Conservation (phyloP, 2,329 filamentous ascomycete species). For the Dryadomyces sulphureus region DNA sequence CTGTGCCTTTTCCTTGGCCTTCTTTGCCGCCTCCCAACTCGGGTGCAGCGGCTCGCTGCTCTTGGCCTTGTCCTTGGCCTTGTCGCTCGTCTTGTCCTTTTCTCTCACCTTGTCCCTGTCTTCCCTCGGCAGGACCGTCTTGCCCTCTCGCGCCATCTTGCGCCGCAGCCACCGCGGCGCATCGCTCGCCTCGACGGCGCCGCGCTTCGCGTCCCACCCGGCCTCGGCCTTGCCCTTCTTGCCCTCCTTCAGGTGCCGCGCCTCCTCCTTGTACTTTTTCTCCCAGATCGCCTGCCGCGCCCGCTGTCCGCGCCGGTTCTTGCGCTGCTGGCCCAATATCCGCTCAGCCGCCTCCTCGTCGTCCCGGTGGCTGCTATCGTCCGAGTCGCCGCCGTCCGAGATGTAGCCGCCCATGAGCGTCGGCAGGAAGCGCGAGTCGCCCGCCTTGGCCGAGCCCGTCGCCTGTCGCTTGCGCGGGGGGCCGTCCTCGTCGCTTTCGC, state of each 20-base stretch:
- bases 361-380: slow-evolving; percentile 55
- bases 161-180: slow-evolving; percentile 29
- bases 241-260: slow-evolving; percentile 44
- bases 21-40: slow-evolving; percentile 49
- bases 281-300: slow-evolving; percentile 69
- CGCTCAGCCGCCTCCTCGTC: slow-evolving; percentile 40
- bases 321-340: slow-evolving; percentile 39
- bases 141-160: slow-evolving; percentile 1
- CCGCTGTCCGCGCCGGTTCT: slow-evolving; percentile 58
- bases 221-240: slow-evolving; percentile 14
- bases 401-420: slow-evolving; percentile 68
- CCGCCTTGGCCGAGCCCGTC: background rate
- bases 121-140: background rate
- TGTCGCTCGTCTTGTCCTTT: background rate
- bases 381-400: slow-evolving; percentile 64
- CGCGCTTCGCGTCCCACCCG: slow-evolving; percentile 41
- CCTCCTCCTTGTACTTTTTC: slow-evolving; percentile 60
- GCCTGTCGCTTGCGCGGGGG: slow-evolving; percentile 6
- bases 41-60: slow-evolving; percentile 34
- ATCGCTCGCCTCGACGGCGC: slow-evolving; percentile 32
- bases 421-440: slow-evolving; percentile 51
- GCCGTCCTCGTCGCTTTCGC: background rate
- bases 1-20: slow-evolving; percentile 41
- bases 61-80: slow-evolving; percentile 2
- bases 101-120: background rate